Evolutionary conservation across 306 rosid genomes (phyloP).

Genomic region (Calophaca sinica): DNA sequence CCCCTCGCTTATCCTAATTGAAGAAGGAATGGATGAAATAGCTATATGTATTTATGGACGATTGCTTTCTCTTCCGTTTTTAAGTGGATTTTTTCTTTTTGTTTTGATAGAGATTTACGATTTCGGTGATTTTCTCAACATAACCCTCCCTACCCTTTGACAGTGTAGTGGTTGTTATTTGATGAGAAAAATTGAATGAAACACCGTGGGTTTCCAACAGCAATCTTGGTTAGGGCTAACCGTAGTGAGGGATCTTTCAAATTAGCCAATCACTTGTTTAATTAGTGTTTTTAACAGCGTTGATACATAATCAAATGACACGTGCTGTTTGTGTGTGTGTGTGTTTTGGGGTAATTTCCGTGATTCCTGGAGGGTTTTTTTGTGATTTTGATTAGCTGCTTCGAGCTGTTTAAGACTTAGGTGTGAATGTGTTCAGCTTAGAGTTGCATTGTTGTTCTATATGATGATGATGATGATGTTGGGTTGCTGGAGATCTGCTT

Average conservation of each 20-base stretch:
- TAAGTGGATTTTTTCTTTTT: not conserved
- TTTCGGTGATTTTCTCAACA: conserved; percentile 24
- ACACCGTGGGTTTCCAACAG: not conserved
- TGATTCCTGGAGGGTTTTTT: conserved; percentile 2
- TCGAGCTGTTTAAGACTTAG: conserved; percentile 38
- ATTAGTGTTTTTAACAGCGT: conserved; percentile 32
- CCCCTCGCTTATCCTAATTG: conserved; percentile 15
- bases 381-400: conserved; percentile 29
- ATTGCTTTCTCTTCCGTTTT: conserved; percentile 26
- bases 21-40: conserved; percentile 2
- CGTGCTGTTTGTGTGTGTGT: not conserved
- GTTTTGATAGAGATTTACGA: conserved; percentile 12
- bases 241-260: conserved; percentile 39
- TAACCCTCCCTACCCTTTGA: not conserved
- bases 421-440: conserved; percentile 33
- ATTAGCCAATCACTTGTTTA: conserved; percentile 13
- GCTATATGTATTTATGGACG: not conserved
- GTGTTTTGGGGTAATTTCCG: not conserved
- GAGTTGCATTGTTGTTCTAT: conserved; percentile 39
- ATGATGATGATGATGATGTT: conserved; percentile 14
- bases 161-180: conserved; percentile 28
- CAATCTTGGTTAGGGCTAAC: conserved; percentile 39
- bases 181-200: not conserved
- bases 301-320: conserved; percentile 20
- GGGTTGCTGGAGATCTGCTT: conserved; percentile 39